Percentiles rank a stretch among this genome's conserved stretches.
These are phyloP conservation scores for Phytophthora tubulina DNA, from an alignment of 352 stramenopile genomes.

Conservation along the genomic window DNA sequence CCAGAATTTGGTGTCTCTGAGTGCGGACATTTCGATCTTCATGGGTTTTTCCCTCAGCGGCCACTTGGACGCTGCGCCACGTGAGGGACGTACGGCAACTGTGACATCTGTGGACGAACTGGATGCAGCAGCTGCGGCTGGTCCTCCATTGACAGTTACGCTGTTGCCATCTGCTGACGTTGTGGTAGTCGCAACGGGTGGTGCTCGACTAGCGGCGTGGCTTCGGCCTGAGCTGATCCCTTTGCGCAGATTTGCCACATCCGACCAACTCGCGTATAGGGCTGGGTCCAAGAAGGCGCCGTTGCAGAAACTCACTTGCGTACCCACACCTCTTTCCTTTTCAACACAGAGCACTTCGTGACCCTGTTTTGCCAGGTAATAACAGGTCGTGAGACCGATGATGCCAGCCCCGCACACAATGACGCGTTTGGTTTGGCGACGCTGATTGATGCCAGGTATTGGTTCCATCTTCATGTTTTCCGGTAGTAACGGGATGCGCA, in stretches of 20 bases:
- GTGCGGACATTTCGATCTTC: constrained; percentile 85
- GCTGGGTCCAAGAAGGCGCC: constrained; percentile 85
- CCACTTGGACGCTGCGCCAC: constrained; percentile 46
- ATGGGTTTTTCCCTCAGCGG: constrained; percentile 73
- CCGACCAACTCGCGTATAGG: constrained; percentile 85
- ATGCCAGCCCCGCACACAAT: constrained; percentile 90
- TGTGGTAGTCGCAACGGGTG: constrained; percentile 24
- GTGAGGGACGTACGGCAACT: constrained; percentile 29
- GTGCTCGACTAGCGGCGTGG: constrained; percentile 14
- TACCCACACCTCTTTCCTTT: constrained; percentile 82
- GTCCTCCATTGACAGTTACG: constrained; percentile 46
- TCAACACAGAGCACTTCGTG: constrained; percentile 90
- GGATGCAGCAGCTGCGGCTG: constrained; percentile 47
- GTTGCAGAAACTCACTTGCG: constrained; percentile 85
- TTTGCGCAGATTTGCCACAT: constrained; percentile 72
- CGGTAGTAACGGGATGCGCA: constrained; percentile 64
- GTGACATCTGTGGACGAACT: constrained; percentile 39
- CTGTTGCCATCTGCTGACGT: constrained; percentile 43
- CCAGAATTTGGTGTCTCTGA: constrained; percentile 87
- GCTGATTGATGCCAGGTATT: constrained; percentile 63
- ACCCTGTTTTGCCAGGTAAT: constrained; percentile 86
- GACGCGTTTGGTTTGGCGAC: constrained; percentile 76
- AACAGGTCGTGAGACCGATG: constrained; percentile 86
- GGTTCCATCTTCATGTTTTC: constrained; percentile 81
- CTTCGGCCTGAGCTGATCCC: constrained; percentile 29